phyloP scores from a whole-genome alignment of 2,329 filamentous ascomycete species.

The Calonectria ilicicola region DNA sequence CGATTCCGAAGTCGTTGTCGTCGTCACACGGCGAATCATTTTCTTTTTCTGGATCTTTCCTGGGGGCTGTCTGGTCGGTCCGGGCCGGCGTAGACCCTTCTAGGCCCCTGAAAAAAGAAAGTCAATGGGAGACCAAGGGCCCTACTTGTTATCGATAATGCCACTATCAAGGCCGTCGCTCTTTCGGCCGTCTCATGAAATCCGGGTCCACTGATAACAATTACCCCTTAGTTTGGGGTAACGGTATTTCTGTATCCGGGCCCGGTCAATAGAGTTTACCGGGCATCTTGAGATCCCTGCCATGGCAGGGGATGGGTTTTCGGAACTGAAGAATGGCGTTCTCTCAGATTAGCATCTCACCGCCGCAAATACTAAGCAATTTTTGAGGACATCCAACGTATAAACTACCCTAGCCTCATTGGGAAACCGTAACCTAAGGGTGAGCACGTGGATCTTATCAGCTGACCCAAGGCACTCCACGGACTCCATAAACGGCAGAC shows the following conservation, averaged over 20 bases:
- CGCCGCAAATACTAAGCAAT: background rate
- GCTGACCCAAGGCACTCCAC: background rate
- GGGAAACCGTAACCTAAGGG: background rate
- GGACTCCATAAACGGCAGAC: background rate
- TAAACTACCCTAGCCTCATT: background rate
- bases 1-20: background rate
- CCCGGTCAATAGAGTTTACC: background rate
- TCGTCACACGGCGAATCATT: background rate
- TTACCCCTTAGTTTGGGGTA: constrained; percentile 8
- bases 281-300: background rate
- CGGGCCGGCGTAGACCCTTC: background rate
- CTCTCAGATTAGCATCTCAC: background rate
- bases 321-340: background rate
- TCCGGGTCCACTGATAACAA: background rate
- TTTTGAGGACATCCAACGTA: background rate
- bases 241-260: background rate
- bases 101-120: background rate
- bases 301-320: background rate
- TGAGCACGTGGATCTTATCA: background rate
- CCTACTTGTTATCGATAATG: background rate
- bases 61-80: background rate
- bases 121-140: background rate
- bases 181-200: background rate
- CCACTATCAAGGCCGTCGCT: background rate
- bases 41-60: background rate